Conservation (phyloP, 768 basidiomycete species). For the Suillus subluteus region DNA sequence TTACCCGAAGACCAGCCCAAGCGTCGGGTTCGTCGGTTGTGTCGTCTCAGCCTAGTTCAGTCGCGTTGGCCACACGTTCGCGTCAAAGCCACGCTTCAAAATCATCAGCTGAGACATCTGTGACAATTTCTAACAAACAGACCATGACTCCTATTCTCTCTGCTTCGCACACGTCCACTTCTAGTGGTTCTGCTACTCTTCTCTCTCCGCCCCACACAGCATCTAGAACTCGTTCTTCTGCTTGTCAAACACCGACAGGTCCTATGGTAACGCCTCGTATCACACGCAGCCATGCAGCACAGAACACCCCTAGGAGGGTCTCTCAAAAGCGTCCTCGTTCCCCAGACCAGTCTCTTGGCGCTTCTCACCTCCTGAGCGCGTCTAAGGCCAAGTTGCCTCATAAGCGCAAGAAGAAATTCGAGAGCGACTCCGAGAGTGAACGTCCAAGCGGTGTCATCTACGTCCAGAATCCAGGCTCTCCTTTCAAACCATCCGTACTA, state of each 20-base stretch:
- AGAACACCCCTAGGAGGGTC: constrained; percentile 13
- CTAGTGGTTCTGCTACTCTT: constrained; percentile 23
- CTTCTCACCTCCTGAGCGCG: constrained; percentile 1
- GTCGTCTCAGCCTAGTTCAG: constrained; percentile 14
- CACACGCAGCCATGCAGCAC: constrained; percentile 18
- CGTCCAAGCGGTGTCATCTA: constrained; percentile 12
- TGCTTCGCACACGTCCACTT: constrained; percentile 26
- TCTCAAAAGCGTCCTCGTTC: constrained; percentile 32
- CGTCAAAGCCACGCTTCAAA: constrained; percentile 15
- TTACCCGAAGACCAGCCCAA: constrained; percentile 34
- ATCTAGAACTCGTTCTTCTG: constrained; percentile 8
- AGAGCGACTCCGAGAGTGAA: constrained; percentile 14
- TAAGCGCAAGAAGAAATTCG: constrained; percentile 24
- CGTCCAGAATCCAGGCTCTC: constrained; percentile 18
- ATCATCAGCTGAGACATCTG: neutral
- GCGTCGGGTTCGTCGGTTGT: constrained; percentile 18
- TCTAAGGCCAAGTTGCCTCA: constrained; percentile 26
- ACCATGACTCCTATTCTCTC: constrained; percentile 22
- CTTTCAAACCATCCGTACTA: constrained; percentile 39
- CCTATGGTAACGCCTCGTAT: constrained; percentile 10
- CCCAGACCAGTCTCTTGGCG: constrained; percentile 18
- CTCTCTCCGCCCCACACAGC: neutral
- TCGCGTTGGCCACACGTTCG: constrained; percentile 18
- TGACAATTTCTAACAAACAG: neutral
- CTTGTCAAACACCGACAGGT: constrained; percentile 18